Base-by-base conservation (phyloP, 2,329 filamentous ascomycete species). In the Sporothrix variecibatus region DNA sequence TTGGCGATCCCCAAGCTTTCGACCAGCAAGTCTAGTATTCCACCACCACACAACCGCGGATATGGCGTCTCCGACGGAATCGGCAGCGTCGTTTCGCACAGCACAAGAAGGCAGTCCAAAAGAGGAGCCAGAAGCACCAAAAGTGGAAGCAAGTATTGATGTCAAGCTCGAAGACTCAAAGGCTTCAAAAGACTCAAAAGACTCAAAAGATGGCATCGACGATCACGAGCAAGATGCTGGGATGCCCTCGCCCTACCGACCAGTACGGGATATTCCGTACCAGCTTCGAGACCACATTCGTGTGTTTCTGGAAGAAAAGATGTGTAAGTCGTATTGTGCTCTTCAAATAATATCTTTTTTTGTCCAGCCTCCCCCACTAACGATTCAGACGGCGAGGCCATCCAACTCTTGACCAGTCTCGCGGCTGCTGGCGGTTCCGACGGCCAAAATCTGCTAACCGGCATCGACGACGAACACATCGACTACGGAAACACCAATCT, bases 261-360 rank as follows among this genome's bases (percentile, higher is more conserved):
- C 85, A n/a, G 85, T 87, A 7, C 86, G 83, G 75, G 81, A 83
- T 58, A 82, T 94, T 15, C 89, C 91, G 0, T 88, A 86, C 74
- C 90, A 92, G 78, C 82, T 95, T 23, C 88, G 86, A 73, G 85
- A 89, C 74, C 90, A 94, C 78, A 90, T 89, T 77, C 88, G 89
- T 74, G 92, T 94, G 62, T 93, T 92, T 79, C 84, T 95, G 0
- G 93, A 95, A 81, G 93, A 95, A 81, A 86, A 90, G 74, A 87
- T 94, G 38, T 82, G 80, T 82, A 75, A 60, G 79, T 26, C n/a
- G 11, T 46, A 20, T 31, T 2, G n/a, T 31, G 9, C 17, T 53
- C 23, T 3, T 43, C 40, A 43, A 43, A 43, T 6, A 12, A 3
- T 15, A 3, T 3, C 4, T 3, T 15, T 3, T 3, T 1, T 17